Conservation (phyloP, 2,329 filamentous ascomycete species). For the Alternaria metachromatica region DNA sequence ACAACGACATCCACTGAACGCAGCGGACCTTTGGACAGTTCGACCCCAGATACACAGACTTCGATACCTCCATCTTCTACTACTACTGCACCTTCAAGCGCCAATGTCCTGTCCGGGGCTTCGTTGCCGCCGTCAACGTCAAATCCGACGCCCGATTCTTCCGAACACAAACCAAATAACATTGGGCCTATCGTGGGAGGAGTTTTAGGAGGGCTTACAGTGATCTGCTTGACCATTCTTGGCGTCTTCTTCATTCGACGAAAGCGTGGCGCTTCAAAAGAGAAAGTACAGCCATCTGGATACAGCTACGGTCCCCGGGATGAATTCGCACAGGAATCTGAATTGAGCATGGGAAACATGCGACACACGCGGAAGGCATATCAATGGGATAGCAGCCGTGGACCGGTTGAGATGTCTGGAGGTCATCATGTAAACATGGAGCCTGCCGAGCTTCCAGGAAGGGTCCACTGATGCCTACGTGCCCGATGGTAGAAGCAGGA, state of each 20-base stretch:
- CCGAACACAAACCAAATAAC: conserved; percentile 2
- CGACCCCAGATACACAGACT: neutral
- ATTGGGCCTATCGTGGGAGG: conserved; percentile 17
- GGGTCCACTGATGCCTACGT: neutral
- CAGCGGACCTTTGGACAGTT: conserved; percentile 1
- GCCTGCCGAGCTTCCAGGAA: conserved; percentile 11
- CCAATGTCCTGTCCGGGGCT: neutral
- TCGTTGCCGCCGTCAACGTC: neutral
- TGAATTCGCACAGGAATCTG: neutral
- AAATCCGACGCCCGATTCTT: neutral
- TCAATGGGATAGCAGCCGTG: conserved; percentile 10
- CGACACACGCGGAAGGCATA: neutral
- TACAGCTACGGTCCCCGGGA: neutral
- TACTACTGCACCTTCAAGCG: neutral
- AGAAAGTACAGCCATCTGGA: conserved; percentile 1
- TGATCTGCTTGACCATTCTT: conserved; percentile 17
- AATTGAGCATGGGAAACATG: neutral
- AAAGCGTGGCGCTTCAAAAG: conserved; percentile 5
- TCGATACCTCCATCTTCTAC: neutral
- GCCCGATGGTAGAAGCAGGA: neutral
- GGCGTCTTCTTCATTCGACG: conserved; percentile 16
- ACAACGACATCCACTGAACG: conserved; percentile 10
- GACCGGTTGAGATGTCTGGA: conserved; percentile 13
- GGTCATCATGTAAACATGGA: conserved; percentile 11
- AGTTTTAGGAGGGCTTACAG: conserved; percentile 5